Evolutionary conservation across 1,139 yeast species (phyloP).

Genomic region (Taphrina pruni): DNA sequence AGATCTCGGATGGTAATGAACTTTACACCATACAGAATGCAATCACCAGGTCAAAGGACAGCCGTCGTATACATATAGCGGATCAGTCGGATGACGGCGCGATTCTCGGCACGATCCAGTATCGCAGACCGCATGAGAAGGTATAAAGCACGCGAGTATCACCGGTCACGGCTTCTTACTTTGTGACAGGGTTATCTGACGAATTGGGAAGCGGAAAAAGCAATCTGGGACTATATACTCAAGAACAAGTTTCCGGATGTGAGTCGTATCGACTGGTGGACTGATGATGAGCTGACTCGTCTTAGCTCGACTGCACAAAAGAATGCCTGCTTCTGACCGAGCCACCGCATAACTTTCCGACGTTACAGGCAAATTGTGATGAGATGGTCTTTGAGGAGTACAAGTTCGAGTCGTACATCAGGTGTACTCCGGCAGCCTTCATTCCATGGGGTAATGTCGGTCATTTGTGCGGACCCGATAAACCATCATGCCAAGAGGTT

Average conservation of each 20-base stretch:
- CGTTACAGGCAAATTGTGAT: slow-evolving; percentile 81
- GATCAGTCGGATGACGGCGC: slow-evolving; percentile 68
- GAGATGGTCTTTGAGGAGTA: slow-evolving; percentile 94
- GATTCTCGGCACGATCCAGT: slow-evolving; percentile 75
- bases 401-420: slow-evolving; percentile 70
- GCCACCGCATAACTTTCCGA: slow-evolving; percentile 81
- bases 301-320: not conserved
- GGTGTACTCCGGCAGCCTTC: slow-evolving; percentile 67
- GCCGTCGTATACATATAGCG: slow-evolving; percentile 71
- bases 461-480: not conserved
- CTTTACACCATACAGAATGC: slow-evolving; percentile 63
- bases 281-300: not conserved
- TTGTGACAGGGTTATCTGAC: slow-evolving; percentile 67
- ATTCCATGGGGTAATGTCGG: slow-evolving; percentile 65
- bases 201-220: slow-evolving; percentile 90
- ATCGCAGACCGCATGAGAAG: slow-evolving; percentile 82
- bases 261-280: slow-evolving; percentile 47
- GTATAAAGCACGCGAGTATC: slow-evolving; percentile 44
- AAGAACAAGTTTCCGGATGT: slow-evolving; percentile 22
- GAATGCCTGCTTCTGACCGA: slow-evolving; percentile 69
- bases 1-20: slow-evolving; percentile 67
- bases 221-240: slow-evolving; percentile 74
- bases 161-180: no score
- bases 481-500: slow-evolving; percentile 57
- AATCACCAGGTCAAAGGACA: slow-evolving; percentile 72